Conservation (phyloP, 2,329 filamentous ascomycete genomes). For the Penicillium sp. region DNA sequence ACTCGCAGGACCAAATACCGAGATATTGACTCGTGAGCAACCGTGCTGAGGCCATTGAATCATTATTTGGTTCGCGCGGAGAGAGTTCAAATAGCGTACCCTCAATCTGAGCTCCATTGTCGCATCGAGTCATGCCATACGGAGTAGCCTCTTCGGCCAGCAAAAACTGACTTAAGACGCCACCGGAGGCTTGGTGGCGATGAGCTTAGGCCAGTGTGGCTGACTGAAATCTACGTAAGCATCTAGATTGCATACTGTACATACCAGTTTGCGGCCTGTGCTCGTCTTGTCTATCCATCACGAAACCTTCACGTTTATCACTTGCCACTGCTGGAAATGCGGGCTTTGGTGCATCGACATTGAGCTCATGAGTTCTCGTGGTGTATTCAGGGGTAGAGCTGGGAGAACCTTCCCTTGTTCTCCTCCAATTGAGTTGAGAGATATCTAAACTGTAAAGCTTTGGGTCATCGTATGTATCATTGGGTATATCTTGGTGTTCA, state of each 20-base stretch:
- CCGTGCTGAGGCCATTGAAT: not conserved
- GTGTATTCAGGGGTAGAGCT: not conserved
- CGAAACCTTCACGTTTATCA: conserved; percentile 1
- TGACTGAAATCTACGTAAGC: conserved; percentile 2
- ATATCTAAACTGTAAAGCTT: not conserved
- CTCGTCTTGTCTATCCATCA: not conserved
- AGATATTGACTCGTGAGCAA: not conserved
- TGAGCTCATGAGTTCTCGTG: conserved; percentile 1
- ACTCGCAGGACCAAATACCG: not conserved
- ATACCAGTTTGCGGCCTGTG: conserved; percentile 8
- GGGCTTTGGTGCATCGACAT: not conserved
- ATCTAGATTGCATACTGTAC: conserved; percentile 13
- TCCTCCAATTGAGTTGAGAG: not conserved
- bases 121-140: conserved; percentile 24
- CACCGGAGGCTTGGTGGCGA: conserved; percentile 16
- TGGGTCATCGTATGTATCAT: not conserved
- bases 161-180: conserved; percentile 8
- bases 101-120: conserved; percentile 13
- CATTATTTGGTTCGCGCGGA: not conserved
- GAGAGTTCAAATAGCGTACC: conserved; percentile 19
- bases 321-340: conserved; percentile 9
- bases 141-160: conserved; percentile 9
- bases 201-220: conserved; percentile 14
- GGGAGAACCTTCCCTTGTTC: not conserved
- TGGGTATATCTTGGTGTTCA: too few relatives aligned